These are phyloP conservation scores for Cyclotella cryptica DNA, from an alignment of 108 stramenopile species.

Conservation along the genomic window DNA sequence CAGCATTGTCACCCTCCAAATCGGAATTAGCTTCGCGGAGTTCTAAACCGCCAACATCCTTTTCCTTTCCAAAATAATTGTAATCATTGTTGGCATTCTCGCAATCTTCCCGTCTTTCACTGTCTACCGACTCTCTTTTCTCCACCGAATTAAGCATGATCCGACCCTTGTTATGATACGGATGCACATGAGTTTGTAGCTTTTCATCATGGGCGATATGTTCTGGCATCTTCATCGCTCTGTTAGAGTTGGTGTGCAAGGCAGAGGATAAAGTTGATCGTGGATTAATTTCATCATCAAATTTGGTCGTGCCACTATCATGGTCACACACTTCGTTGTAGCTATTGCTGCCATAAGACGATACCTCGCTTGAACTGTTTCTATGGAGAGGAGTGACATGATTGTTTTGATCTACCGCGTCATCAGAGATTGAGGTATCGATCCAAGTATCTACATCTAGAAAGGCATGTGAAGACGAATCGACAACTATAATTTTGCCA, in stretches of 20 bases:
- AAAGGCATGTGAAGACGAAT: neutral
- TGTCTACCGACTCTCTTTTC: neutral
- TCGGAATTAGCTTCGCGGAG: neutral
- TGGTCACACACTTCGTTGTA: neutral
- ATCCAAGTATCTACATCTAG: neutral
- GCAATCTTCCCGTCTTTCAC: neutral
- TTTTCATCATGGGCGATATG: neutral
- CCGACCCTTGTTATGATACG: neutral
- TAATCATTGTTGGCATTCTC: neutral
- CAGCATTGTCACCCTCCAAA: too few relatives aligned
- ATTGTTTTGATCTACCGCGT: neutral
- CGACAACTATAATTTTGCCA: conserved; percentile 24
- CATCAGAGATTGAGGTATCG: neutral
- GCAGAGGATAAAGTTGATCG: neutral
- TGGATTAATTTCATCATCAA: neutral
- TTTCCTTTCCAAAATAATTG: too few relatives aligned
- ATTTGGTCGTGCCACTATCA: too few relatives aligned
- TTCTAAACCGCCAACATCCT: neutral
- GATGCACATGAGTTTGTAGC: neutral
- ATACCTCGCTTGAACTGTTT: neutral
- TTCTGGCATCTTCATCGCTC: neutral
- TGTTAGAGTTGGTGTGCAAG: neutral
- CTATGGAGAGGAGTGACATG: neutral
- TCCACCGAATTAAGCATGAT: neutral
- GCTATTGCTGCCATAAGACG: neutral